Base-by-base conservation (phyloP, 2,329 filamentous ascomycete genomes). In the Dactylellina leptospora region DNA sequence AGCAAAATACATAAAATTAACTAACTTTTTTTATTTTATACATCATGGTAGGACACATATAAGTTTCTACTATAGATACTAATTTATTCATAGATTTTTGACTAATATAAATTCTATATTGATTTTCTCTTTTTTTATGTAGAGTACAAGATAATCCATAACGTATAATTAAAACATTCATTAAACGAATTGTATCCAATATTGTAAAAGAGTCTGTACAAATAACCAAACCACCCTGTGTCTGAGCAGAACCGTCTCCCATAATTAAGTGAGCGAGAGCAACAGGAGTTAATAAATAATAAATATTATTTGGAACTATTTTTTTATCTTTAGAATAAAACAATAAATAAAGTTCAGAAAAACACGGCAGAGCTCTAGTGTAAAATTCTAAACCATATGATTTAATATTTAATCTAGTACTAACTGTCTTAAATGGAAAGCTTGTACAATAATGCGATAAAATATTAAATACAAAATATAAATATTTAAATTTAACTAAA, bases 391-490 rank as follows among this genome's bases (percentile, higher is more conserved):
- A 36, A 36, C 30, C 30, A 36, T 36, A 36, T 36, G 30, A 36
- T 36, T 36, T 36, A 36, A 36, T 36, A 36, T 36, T 36, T 36
- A 36, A 36, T 36, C 30, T 36, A 36, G 10, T 36, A 36, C 30
- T 36, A 36, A 36, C 30, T 36, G 30, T 36, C 4, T 10, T 36
- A 36, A 10, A 10, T 45, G 40, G 40, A 45, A 18, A 45, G 20
- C 20, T 45, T 45, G n/a, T 45, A 18, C 20, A 18, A 45, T 36
- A 36, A 36, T 36, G 30, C 10, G 30, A 36, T 36, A 45, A 18
- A 45, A 45, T 45, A 45, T 45, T 45, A 45, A 45, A 45, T n/a
- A 45, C n/a, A 45, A 18, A 45, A 18, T 13, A 45, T 45, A 45
- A 18, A 45, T 45, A 45, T 45, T 45, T 45, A 45, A 18, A 36